Evolutionary conservation across 129 eudicot species (phyloP).

Genomic region (Saposhnikovia divaricata): DNA sequence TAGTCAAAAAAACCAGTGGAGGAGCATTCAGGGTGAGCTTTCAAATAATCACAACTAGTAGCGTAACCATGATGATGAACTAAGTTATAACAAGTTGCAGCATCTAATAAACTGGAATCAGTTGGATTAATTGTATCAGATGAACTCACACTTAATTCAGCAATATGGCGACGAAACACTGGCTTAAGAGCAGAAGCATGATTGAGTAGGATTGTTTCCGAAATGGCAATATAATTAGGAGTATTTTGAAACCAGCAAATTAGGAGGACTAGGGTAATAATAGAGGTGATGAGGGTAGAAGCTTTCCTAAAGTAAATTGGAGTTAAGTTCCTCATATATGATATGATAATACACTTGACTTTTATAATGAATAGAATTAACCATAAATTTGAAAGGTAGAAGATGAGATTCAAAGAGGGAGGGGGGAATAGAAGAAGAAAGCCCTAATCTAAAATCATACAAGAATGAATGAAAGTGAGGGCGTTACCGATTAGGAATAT

Average conservation of each 20-base stretch:
- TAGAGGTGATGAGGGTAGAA: slow-evolving; percentile 31
- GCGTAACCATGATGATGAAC: slow-evolving; percentile 46
- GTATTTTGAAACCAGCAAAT: slow-evolving; percentile 42
- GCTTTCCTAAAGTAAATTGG: slow-evolving; percentile 9
- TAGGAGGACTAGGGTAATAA: slow-evolving; percentile 38
- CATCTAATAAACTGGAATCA: slow-evolving; percentile 12
- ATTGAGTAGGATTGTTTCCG: neutral
- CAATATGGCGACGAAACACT: slow-evolving; percentile 24
- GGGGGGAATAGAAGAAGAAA: neutral
- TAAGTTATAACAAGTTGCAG: slow-evolving; percentile 43
- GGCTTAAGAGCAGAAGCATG: neutral
- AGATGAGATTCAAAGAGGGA: neutral
- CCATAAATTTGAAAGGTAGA: neutral
- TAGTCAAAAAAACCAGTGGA: slow-evolving; percentile 72
- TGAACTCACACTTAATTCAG: slow-evolving; percentile 39
- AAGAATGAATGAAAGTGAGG: neutral
- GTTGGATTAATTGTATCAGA: slow-evolving; percentile 19
- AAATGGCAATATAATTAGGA: slow-evolving; percentile 13
- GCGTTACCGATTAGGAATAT: neutral
- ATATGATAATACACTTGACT: neutral
- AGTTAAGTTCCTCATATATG: slow-evolving; percentile 25
- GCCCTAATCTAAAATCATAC: neutral
- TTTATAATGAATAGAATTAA: neutral
- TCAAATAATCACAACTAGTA: slow-evolving; percentile 62
- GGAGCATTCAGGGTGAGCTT: slow-evolving; percentile 59